phyloP scores from a whole-genome alignment of 805 yeast species.

The Candida corydali region DNA sequence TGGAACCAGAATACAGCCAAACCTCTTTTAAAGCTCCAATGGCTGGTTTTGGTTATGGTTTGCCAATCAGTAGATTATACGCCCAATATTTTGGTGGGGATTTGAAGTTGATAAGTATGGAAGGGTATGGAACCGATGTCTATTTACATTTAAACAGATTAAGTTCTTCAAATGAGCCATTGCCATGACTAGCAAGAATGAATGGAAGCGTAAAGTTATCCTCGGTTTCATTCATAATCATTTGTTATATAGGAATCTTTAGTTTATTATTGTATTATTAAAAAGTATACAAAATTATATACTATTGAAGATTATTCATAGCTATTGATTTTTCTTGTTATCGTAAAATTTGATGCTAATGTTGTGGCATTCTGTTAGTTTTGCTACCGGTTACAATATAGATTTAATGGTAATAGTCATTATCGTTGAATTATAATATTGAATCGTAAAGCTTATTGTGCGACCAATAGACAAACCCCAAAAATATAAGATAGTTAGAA shows the following conservation, averaged over 20 bases:
- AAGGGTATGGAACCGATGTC: constrained; percentile 92
- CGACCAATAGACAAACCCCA: too few species aligned
- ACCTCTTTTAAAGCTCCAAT: constrained; percentile 80
- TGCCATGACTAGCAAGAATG: constrained; percentile 30
- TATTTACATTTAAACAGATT: constrained; percentile 81
- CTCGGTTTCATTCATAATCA: background rate
- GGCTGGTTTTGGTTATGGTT: constrained; percentile 93
- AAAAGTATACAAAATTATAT: too few species aligned
- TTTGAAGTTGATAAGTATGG: constrained; percentile 82
- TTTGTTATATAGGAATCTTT: background rate
- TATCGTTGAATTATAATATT: too few species aligned
- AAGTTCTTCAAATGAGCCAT: constrained; percentile 68
- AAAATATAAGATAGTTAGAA: too few species aligned
- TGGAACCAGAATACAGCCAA: constrained; percentile 55
- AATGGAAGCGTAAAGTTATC: constrained; percentile 5
- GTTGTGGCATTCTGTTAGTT: too few species aligned
- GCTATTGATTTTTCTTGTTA: too few species aligned
- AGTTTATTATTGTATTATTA: constrained; percentile 2
- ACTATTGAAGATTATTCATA: too few species aligned
- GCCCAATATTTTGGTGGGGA: constrained; percentile 92
- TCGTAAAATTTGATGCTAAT: too few species aligned
- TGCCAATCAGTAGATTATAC: constrained; percentile 80
- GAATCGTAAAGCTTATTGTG: too few species aligned
- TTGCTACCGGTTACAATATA: too few species aligned
- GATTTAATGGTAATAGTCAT: too few species aligned